A percentile compares a stretch with the other conserved stretches of the same genome.
phyloP scores from a whole-genome alignment of 2,329 filamentous ascomycete species.

The Thermochaetoides dissita region DNA sequence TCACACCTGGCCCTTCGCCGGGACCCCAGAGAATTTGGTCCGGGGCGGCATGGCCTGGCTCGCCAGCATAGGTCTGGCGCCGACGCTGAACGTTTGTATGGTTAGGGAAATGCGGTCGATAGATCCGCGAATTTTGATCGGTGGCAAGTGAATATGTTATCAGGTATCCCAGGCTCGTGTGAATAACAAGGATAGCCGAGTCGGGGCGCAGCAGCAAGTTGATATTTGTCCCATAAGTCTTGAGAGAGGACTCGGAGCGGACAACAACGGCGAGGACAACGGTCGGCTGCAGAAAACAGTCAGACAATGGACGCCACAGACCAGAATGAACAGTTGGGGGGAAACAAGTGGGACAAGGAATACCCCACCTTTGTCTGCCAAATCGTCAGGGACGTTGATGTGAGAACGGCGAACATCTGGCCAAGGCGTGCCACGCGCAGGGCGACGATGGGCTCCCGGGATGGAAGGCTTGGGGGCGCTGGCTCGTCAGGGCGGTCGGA shows the following conservation, averaged over 20 bases:
- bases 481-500: slow-evolving; percentile 18
- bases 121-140: slow-evolving; percentile 69
- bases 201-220: slow-evolving; percentile 80
- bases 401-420: slow-evolving; percentile 76
- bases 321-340: too few relatives aligned
- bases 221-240: slow-evolving; percentile 72
- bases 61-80: slow-evolving; percentile 46
- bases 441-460: slow-evolving; percentile 55
- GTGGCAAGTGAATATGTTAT: slow-evolving; percentile 89
- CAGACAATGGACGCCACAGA: slow-evolving; percentile 1
- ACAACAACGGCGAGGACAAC: slow-evolving; percentile 75
- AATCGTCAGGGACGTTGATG: slow-evolving; percentile 69
- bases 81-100: slow-evolving; percentile 49
- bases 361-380: slow-evolving; percentile 81
- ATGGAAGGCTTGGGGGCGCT: slow-evolving; percentile 25
- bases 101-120: slow-evolving; percentile 66
- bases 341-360: background rate
- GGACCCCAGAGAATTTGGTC: slow-evolving; percentile 58
- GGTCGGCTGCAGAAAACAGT: slow-evolving; percentile 48
- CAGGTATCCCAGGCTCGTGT: slow-evolving; percentile 72
- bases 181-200: slow-evolving; percentile 80
- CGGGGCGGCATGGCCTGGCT: slow-evolving; percentile 38
- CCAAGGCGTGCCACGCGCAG: slow-evolving; percentile 66
- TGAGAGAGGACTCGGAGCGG: slow-evolving; percentile 65
- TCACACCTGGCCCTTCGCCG: slow-evolving; percentile 69